Base-by-base conservation (phyloP, 2,329 filamentous ascomycete genomes). In the Ophiocordyceps unilateralis region DNA sequence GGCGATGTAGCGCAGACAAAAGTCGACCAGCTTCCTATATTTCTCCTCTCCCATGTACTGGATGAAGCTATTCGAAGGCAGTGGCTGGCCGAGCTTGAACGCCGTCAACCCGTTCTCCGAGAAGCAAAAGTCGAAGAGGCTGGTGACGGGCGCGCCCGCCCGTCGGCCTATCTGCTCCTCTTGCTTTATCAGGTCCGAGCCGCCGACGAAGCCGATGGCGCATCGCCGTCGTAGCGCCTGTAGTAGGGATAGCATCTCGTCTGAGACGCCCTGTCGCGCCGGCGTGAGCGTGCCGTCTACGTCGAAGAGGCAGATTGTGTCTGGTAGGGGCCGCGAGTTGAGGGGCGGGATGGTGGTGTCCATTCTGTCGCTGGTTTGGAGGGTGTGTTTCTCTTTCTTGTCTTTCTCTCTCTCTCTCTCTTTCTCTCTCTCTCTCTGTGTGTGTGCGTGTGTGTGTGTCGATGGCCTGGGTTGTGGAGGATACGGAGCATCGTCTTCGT, bases 111-210 rank as follows among this genome's bases (percentile, higher is more conserved):
- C 91, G 66, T 98, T 98, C 69, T 98, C 91, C 46, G 87, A 71
- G 68, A 98, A 98, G 75, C 83, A 91, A 68, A 85, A 98, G 70
- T 98, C 91, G 70, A 98, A 98, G 55, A 96, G 78, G 48, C 76
- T 70, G 42, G 79, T 87, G 47, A 96, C 89, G 52, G 81, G 72
- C 23, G 65, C 62, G 45, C 72, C 66, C 22, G 74, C 60, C 4
- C 76, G 59, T 43, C 55, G 72, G 59, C 87, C 87, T 48, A 96
- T 76, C 68, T 96, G 89, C 65, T 96, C 91, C 65, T 96, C 86
- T 66, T 96, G 91, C 70, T 98, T 96, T 60, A 63, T 67, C 48
- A 94, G 76, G 70, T 96, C 83, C 54, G 83, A 91, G 59, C 91
- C 91, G 56, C 91, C 91, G 47, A 96, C 88, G 66, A 78, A 93